phyloP scores from a whole-genome alignment of 257 asterid genomes.

The Plantago major region DNA sequence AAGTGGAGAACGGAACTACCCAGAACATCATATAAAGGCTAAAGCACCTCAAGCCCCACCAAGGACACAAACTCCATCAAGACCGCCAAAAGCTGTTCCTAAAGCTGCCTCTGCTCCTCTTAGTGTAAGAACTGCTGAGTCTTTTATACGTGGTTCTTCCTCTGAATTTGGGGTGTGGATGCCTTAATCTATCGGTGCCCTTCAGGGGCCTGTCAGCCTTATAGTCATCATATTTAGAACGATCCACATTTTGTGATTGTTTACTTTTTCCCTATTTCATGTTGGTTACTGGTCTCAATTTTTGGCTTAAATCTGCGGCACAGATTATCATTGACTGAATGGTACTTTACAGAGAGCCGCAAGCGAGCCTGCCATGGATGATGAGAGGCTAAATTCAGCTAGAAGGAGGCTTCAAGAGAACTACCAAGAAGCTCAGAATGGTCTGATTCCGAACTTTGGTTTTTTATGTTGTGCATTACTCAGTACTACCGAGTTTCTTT shows the following conservation, averaged over 20 bases:
- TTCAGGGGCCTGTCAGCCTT: too few species aligned
- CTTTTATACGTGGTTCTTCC: background rate
- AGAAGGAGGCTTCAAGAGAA: slow-evolving; percentile 94
- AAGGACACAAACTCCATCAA: slow-evolving; percentile 57
- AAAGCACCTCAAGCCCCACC: slow-evolving; percentile 47
- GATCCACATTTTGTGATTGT: too few species aligned
- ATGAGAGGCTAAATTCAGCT: slow-evolving; percentile 77
- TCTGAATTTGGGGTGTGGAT: background rate
- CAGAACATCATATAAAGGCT: slow-evolving; percentile 56
- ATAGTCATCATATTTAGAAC: too few species aligned
- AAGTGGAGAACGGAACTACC: slow-evolving; percentile 60
- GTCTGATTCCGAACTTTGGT: slow-evolving; percentile 40
- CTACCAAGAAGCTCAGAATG: slow-evolving; percentile 96
- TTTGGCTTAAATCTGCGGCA: slow-evolving; percentile 12
- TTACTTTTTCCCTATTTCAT: background rate
- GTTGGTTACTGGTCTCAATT: background rate
- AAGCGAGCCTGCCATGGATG: slow-evolving; percentile 54
- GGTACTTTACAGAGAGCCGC: slow-evolving; percentile 62
- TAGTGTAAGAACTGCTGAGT: slow-evolving; percentile 33
- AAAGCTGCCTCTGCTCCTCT: slow-evolving; percentile 66
- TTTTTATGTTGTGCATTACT: slow-evolving; percentile 12
- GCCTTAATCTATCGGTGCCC: too few species aligned
- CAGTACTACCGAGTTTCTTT: slow-evolving; percentile 1
- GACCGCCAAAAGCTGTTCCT: slow-evolving; percentile 61
- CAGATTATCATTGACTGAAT: slow-evolving; percentile 15